Base-by-base conservation (phyloP, 2,329 filamentous ascomycete species). In the Ceratocystis ficicola region DNA sequence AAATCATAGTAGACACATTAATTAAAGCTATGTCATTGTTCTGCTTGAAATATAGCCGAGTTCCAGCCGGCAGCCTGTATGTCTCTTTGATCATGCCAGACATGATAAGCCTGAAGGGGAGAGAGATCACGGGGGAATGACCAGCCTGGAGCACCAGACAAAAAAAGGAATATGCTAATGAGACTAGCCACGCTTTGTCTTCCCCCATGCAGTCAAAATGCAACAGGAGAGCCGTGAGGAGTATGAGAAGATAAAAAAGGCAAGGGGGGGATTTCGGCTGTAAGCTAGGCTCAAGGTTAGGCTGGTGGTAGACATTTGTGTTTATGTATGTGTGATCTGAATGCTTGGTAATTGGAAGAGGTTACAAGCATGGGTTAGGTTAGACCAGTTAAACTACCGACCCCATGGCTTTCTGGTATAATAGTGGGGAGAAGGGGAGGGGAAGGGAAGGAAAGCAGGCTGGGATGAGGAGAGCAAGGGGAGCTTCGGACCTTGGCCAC, bases 141-240 rank as follows among this genome's bases (percentile, higher is more conserved):
- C 22, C 22, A 28, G 25, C 52, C 52, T 57, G 15, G 52, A 57
- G 17, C 52, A 15, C 52, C 10, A 57, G 22, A 15, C 22, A 30
- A 28, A 57, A 55, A 30, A 57, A 30, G 30, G 52, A 57, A 22
- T 28, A 22, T 32, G 1, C 10, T 57, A 22, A 57, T 30, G 15
- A 28, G 52, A 57, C 52, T 57, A 57, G 52, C 52, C 52, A 57
- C 52, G 25, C 25, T 57, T 6, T 57, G 52, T 30, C 52, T 57
- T 57, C 52, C 25, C 5, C 52, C 52, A 57, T 57, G 52, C 52
- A 57, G 52, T 17, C 15, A 57, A 7, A 30, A 57, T 57, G 52
- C 52, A 57, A 12, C 46, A 20, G 12, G 46, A 50, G 46, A 20
- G 46, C 3, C 7, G 5, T 50, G 46, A 8, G 46, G 46, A 20